These are phyloP conservation scores for Datura wrightii DNA, from an alignment of 257 asterid species.

Conservation along the genomic window DNA sequence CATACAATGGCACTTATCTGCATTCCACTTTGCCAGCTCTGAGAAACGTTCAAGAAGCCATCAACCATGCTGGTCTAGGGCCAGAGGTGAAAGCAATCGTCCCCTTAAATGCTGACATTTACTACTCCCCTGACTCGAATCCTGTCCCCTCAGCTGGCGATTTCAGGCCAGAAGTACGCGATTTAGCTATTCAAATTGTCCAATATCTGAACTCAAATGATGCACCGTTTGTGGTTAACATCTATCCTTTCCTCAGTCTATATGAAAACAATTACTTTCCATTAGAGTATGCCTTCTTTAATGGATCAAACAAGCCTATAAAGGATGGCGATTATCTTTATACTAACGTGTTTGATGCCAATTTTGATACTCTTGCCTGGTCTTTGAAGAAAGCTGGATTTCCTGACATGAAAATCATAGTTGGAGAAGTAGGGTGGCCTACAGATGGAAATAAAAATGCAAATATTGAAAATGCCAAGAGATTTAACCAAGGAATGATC, in stretches of 20 bases:
- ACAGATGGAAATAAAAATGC: slow-evolving; percentile 84
- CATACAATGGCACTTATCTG: slow-evolving; percentile 70
- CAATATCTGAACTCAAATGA: slow-evolving; percentile 65
- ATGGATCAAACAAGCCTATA: slow-evolving; percentile 64
- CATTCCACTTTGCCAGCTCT: slow-evolving; percentile 75
- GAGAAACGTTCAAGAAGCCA: slow-evolving; percentile 75
- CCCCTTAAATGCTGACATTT: slow-evolving; percentile 88
- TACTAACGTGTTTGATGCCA: slow-evolving; percentile 91
- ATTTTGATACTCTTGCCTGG: slow-evolving; percentile 80
- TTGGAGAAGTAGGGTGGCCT: slow-evolving; percentile 98
- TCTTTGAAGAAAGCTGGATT: slow-evolving; percentile 75
- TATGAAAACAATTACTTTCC: slow-evolving; percentile 77
- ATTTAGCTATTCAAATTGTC: slow-evolving; percentile 64
- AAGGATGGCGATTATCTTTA: slow-evolving; percentile 62
- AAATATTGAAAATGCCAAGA: slow-evolving; percentile 54
- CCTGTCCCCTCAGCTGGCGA: slow-evolving; percentile 93
- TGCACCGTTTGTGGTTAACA: slow-evolving; percentile 89
- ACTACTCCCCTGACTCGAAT: slow-evolving; percentile 79
- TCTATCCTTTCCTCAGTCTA: slow-evolving; percentile 88
- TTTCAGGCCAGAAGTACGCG: slow-evolving; percentile 83
- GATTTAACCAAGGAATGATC: slow-evolving; percentile 81
- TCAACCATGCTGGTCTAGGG: slow-evolving; percentile 73
- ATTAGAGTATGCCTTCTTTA: slow-evolving; percentile 80
- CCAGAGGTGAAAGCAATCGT: slow-evolving; percentile 71
- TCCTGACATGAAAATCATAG: slow-evolving; percentile 70